phyloP scores from a whole-genome alignment of 225 moss, liverwort and hornwort genomes.

The Marchantia paleacea region DNA sequence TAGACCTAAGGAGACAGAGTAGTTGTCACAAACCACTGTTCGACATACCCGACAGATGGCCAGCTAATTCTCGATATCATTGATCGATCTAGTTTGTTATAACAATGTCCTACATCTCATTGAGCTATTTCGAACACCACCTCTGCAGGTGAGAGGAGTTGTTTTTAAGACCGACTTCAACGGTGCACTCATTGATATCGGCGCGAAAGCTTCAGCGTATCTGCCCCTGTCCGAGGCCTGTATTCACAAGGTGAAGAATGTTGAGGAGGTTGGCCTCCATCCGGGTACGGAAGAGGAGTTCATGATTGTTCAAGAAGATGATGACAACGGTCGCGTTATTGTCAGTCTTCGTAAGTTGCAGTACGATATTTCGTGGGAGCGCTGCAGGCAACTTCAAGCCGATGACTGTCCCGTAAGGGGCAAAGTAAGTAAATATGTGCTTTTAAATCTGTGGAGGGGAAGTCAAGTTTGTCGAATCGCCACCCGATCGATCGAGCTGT shows the following conservation, averaged over 20 bases:
- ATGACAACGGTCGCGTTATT: slow-evolving; percentile 72
- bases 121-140: too few relatives aligned
- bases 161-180: slow-evolving; percentile 80
- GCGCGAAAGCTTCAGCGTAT: slow-evolving; percentile 53
- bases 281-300: slow-evolving; percentile 54
- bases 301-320: slow-evolving; percentile 55
- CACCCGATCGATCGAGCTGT: too few relatives aligned
- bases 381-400: slow-evolving; percentile 78
- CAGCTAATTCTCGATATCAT: too few relatives aligned
- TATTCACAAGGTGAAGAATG: slow-evolving; percentile 48
- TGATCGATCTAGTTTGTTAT: too few relatives aligned
- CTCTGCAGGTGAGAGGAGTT: slow-evolving; percentile 60
- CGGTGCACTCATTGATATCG: slow-evolving; percentile 54
- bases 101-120: too few relatives aligned
- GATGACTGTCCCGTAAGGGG: slow-evolving; percentile 86
- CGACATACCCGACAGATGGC: too few relatives aligned
- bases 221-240: slow-evolving; percentile 48
- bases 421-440: slow-evolving; percentile 58
- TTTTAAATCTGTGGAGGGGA: too few relatives aligned
- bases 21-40: too few relatives aligned
- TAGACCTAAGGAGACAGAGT: too few relatives aligned
- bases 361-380: slow-evolving; percentile 93
- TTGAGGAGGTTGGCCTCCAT: slow-evolving; percentile 49
- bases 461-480: too few relatives aligned
- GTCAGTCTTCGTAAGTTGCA: slow-evolving; percentile 87